These are phyloP conservation scores for Euphorbia lathyris DNA, from an alignment of 345 rosid genomes.

Conservation along the genomic window DNA sequence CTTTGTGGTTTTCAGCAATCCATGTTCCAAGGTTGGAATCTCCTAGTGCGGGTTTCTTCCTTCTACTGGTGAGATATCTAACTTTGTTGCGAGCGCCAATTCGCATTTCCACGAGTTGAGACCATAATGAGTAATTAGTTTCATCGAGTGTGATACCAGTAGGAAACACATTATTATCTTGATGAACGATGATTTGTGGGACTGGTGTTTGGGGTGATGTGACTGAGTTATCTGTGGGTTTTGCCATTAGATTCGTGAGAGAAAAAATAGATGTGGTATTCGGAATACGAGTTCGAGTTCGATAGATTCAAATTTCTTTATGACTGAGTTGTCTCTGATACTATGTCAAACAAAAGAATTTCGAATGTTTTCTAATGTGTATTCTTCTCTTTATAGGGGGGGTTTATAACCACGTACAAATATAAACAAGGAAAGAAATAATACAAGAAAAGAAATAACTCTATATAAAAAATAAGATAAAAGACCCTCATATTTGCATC, in stretches of 20 bases:
- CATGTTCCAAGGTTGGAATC: neutral
- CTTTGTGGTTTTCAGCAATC: constrained; percentile 6
- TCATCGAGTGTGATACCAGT: neutral
- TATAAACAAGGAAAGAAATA: no score
- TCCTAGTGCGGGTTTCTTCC: neutral
- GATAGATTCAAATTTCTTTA: no score
- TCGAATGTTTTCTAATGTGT: no score
- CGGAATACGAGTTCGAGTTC: neutral
- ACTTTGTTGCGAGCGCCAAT: constrained; percentile 13
- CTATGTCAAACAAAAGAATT: neutral
- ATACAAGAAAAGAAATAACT: no score
- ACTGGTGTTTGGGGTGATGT: no score
- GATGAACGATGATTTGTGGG: neutral
- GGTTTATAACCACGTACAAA: no score
- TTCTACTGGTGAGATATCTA: constrained; percentile 4
- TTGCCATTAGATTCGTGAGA: neutral
- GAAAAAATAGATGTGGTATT: neutral
- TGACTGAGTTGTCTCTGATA: neutral
- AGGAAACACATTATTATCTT: neutral
- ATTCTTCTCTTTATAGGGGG: no score
- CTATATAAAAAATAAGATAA: no score
- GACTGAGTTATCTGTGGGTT: neutral
- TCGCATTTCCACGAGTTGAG: neutral
- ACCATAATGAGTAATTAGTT: neutral
- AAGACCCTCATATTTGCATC: no score